A percentile compares a stretch with the other conserved stretches of the same genome.
These are phyloP conservation scores for Camelina hispida DNA, from an alignment of 345 rosid genomes.

Conservation along the genomic window DNA sequence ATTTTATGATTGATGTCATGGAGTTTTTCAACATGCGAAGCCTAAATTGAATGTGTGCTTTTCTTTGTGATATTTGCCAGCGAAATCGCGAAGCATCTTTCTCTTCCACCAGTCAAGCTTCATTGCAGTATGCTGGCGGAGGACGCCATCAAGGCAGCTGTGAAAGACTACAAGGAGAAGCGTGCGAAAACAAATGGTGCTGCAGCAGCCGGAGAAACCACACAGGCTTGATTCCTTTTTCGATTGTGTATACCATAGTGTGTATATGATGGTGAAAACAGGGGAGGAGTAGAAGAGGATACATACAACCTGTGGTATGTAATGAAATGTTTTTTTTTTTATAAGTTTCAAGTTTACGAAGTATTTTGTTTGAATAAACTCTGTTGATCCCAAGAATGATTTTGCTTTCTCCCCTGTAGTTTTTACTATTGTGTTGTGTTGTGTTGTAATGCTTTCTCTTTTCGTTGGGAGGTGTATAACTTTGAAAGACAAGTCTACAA, in stretches of 20 bases:
- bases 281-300: conserved; percentile 14
- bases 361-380: conserved; percentile 36
- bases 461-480: not conserved
- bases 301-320: conserved; percentile 15
- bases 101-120: conserved; percentile 98
- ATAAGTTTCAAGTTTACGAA: conserved; percentile 5
- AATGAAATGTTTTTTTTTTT: not conserved
- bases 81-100: conserved; percentile 93
- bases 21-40: not conserved
- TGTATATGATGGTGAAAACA: conserved; percentile 43
- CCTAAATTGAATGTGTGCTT: not conserved
- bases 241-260: conserved; percentile 23
- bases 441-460: conserved; percentile 7
- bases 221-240: conserved; percentile 50
- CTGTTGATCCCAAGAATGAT: conserved; percentile 29
- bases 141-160: conserved; percentile 99
- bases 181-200: conserved; percentile 48
- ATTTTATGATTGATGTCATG: not conserved
- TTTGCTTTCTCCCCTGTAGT: conserved; percentile 11
- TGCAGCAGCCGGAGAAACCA: conserved; percentile 53
- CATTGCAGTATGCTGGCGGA: conserved; percentile 99
- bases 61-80: conserved; percentile 48
- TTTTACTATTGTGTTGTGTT: conserved; percentile 8
- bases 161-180: conserved; percentile 80
- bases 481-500: not conserved